Conservation (phyloP, 2,329 filamentous ascomycete species). For the Ophiostoma novo-ulmi region DNA sequence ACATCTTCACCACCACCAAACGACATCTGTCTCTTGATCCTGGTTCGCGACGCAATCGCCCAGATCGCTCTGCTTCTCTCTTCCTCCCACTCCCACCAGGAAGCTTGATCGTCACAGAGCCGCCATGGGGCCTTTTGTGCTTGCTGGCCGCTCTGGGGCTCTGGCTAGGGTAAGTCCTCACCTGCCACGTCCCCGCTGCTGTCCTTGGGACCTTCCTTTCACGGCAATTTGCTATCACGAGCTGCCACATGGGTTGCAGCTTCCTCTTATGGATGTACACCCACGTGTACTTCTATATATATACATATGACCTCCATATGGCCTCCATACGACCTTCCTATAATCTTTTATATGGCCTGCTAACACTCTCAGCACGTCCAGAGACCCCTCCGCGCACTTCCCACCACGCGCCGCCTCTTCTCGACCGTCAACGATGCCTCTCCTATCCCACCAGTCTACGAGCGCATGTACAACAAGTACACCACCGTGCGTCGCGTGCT, state of each 20-base stretch:
- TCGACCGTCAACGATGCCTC: slow-evolving; percentile 37
- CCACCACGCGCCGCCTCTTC: slow-evolving; percentile 34
- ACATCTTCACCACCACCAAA: not conserved
- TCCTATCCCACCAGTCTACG: slow-evolving; percentile 64
- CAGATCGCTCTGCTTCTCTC: slow-evolving; percentile 1
- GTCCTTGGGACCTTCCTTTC: slow-evolving; percentile 19
- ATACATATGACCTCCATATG: not conserved
- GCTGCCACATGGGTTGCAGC: not conserved
- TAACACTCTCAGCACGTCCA: slow-evolving; percentile 33
- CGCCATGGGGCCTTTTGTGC: slow-evolving; percentile 48
- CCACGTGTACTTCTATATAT: not conserved
- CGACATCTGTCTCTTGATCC: too few relatives aligned
- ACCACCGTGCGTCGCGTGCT: slow-evolving; percentile 69
- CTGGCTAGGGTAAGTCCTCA: slow-evolving; percentile 42
- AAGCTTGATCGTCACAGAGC: slow-evolving; percentile 22
- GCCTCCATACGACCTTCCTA: not conserved
- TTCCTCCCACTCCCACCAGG: not conserved
- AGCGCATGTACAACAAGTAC: slow-evolving; percentile 73
- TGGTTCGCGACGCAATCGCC: not conserved
- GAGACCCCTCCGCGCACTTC: slow-evolving; percentile 33
- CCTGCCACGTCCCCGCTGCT: slow-evolving; percentile 2
- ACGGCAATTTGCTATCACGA: slow-evolving; percentile 8
- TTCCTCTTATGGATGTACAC: not conserved
- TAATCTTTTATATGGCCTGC: not conserved
- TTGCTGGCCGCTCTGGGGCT: slow-evolving; percentile 46